Percentiles rank a stretch among this genome's conserved stretches.
These are phyloP conservation scores for Catharanthus roseus DNA, from an alignment of 257 asterid species.

Conservation along the genomic window DNA sequence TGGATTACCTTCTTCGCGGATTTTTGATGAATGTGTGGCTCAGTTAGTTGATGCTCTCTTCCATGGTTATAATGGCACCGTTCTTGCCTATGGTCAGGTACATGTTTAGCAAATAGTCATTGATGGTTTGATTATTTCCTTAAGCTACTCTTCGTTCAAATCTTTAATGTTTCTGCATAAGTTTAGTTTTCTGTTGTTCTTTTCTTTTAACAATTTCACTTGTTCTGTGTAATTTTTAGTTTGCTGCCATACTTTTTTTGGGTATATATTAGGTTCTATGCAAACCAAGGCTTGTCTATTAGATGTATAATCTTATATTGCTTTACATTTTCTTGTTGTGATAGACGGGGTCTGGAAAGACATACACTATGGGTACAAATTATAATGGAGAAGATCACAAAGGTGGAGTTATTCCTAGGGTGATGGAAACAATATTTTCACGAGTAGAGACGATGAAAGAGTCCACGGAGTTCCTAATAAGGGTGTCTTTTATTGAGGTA, in stretches of 20 bases:
- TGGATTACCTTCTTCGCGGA: constrained; percentile 52
- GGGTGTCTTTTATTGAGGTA: constrained; percentile 98
- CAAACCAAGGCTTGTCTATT: not conserved
- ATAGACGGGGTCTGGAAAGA: constrained; percentile 97
- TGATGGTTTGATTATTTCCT: not conserved
- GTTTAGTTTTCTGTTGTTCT: not conserved
- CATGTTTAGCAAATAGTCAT: too few relatives aligned
- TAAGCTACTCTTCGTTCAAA: not conserved
- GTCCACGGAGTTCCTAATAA: constrained; percentile 61
- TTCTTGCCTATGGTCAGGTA: constrained; percentile 98
- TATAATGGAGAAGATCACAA: constrained; percentile 80
- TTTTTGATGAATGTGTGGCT: constrained; percentile 73
- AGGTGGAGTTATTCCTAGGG: constrained; percentile 76
- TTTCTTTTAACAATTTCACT: not conserved
- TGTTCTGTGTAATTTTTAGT: too few relatives aligned
- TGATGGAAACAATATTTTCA: constrained; percentile 77
- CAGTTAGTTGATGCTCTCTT: constrained; percentile 79
- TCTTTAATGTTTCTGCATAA: not conserved
- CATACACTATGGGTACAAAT: constrained; percentile 97
- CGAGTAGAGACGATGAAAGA: constrained; percentile 56
- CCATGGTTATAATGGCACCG: constrained; percentile 89
- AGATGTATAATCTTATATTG: not conserved
- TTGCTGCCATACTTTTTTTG: not conserved
- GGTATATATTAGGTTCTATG: not conserved
- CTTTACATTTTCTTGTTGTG: not conserved